Evolutionary conservation across 179 eudicot genomes (phyloP).

Genomic region (Silene noctiflora): DNA sequence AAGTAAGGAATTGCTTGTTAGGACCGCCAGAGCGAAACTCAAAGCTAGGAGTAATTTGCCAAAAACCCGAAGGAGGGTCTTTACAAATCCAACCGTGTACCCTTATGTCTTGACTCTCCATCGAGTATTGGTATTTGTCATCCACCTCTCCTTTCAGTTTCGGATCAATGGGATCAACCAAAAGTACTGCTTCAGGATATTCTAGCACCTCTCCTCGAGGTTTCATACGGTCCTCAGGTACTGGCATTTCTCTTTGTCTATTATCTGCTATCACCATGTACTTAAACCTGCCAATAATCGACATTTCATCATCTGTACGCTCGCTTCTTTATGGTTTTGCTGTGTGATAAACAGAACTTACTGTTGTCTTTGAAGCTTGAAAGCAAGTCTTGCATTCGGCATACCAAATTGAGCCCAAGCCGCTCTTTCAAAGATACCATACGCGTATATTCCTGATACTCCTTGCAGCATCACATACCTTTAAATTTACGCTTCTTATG

Average conservation of each 20-base stretch:
- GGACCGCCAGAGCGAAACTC: slow-evolving; percentile 98
- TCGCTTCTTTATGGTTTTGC: no score
- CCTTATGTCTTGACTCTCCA: slow-evolving; percentile 68
- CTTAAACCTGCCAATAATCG: slow-evolving; percentile 47
- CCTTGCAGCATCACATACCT: slow-evolving; percentile 47
- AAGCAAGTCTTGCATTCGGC: slow-evolving; percentile 50
- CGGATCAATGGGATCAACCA: slow-evolving; percentile 59
- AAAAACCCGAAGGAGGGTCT: slow-evolving; percentile 81
- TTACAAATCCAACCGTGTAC: slow-evolving; percentile 86
- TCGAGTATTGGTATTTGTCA: slow-evolving; percentile 91
- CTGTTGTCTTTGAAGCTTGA: slow-evolving; percentile 42
- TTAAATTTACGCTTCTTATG: neutral
- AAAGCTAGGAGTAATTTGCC: slow-evolving; percentile 91
- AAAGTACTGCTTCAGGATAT: slow-evolving; percentile 79
- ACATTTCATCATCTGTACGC: neutral
- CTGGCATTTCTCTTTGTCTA: slow-evolving; percentile 72
- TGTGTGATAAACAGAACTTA: slow-evolving; percentile 12
- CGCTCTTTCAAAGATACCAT: slow-evolving; percentile 42
- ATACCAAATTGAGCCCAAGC: slow-evolving; percentile 39
- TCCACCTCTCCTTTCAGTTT: slow-evolving; percentile 95
- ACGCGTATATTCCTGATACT: slow-evolving; percentile 41
- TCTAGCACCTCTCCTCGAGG: slow-evolving; percentile 59
- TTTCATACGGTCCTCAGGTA: slow-evolving; percentile 75
- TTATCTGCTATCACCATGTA: slow-evolving; percentile 73
- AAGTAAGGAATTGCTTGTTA: slow-evolving; percentile 82